phyloP scores from a whole-genome alignment of 2,329 filamentous ascomycete species.

The Alternaria postmessia region DNA sequence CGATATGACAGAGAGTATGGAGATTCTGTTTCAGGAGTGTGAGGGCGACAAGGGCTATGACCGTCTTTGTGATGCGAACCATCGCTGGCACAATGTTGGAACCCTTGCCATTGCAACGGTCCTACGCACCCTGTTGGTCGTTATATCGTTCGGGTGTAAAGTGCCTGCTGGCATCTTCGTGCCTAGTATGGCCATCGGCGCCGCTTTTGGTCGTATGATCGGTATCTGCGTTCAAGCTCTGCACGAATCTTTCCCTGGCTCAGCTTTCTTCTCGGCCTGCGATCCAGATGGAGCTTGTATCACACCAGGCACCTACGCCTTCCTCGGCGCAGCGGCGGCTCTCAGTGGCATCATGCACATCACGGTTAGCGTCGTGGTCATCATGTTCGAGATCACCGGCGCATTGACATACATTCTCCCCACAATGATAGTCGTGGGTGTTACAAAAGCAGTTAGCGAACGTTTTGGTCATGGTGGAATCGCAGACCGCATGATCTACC shows the following conservation, averaged over 20 bases:
- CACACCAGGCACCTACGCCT: slow-evolving; percentile 95
- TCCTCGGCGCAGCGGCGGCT: slow-evolving; percentile 89
- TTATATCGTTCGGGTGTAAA: slow-evolving; percentile 97
- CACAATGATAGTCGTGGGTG: slow-evolving; percentile 98
- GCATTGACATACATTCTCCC: slow-evolving; percentile 95
- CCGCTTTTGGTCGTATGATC: slow-evolving; percentile 91
- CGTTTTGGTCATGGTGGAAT: slow-evolving; percentile 96
- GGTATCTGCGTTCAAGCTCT: slow-evolving; percentile 92
- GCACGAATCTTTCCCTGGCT: slow-evolving; percentile 82
- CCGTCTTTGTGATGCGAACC: slow-evolving; percentile 82
- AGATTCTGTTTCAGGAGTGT: slow-evolving; percentile 94
- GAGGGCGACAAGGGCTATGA: slow-evolving; percentile 88
- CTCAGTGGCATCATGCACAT: slow-evolving; percentile 98
- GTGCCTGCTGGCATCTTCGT: slow-evolving; percentile 98
- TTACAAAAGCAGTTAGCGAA: slow-evolving; percentile 92
- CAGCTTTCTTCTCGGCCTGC: slow-evolving; percentile 87
- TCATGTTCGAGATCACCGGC: slow-evolving; percentile 99
- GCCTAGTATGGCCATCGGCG: slow-evolving; percentile 96
- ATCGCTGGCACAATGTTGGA: slow-evolving; percentile 78
- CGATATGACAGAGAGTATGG: slow-evolving; percentile 99
- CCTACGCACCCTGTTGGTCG: slow-evolving; percentile 82
- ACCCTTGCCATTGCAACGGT: slow-evolving; percentile 82
- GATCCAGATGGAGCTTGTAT: slow-evolving; percentile 93
- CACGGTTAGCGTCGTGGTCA: slow-evolving; percentile 94
- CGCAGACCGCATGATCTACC: slow-evolving; percentile 98